phyloP scores from a whole-genome alignment of 2,329 filamentous ascomycete species.

The Blastomyces gilchristii region DNA sequence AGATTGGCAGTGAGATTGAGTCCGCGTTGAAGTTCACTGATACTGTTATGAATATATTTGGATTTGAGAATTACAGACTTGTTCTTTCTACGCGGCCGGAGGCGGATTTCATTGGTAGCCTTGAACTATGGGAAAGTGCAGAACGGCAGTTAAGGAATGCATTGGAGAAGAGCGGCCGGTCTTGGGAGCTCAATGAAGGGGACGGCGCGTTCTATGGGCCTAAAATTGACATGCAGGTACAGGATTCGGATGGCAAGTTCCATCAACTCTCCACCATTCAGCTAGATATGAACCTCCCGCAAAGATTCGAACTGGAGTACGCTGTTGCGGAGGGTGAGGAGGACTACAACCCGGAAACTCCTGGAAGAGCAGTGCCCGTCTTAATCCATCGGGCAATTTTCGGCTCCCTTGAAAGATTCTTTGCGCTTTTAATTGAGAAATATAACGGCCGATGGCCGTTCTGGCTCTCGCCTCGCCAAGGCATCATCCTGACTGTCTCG shows the following conservation, averaged over 20 bases:
- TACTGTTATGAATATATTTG: conserved; percentile 59
- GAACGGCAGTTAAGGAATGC: conserved; percentile 57
- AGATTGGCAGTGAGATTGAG: conserved; percentile 64
- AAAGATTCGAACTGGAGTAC: conserved; percentile 69
- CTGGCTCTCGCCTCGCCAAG: conserved; percentile 75
- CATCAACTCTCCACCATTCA: conserved; percentile 85
- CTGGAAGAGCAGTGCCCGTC: conserved; percentile 58
- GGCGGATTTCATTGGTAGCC: conserved; percentile 65
- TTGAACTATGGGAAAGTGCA: conserved; percentile 58
- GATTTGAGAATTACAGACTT: conserved; percentile 62
- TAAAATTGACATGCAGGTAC: conserved; percentile 79
- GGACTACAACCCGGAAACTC: conserved; percentile 33
- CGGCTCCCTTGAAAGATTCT: conserved; percentile 72
- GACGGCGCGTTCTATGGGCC: conserved; percentile 87
- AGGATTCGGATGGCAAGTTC: conserved; percentile 70
- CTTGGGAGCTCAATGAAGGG: conserved; percentile 66
- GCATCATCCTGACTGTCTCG: conserved; percentile 63
- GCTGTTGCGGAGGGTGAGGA: conserved; percentile 40
- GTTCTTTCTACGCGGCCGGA: conserved; percentile 68
- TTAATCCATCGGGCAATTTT: conserved; percentile 78
- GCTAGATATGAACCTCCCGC: conserved; percentile 79
- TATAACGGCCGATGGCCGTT: conserved; percentile 75
- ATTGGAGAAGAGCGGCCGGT: conserved; percentile 52
- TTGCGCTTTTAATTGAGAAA: conserved; percentile 76
- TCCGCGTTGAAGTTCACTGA: conserved; percentile 65